Evolutionary conservation across 352 stramenopile species (phyloP), one percentile per base, ranked within the genome.

Genomic region (Blastocystis sp.): DNA sequence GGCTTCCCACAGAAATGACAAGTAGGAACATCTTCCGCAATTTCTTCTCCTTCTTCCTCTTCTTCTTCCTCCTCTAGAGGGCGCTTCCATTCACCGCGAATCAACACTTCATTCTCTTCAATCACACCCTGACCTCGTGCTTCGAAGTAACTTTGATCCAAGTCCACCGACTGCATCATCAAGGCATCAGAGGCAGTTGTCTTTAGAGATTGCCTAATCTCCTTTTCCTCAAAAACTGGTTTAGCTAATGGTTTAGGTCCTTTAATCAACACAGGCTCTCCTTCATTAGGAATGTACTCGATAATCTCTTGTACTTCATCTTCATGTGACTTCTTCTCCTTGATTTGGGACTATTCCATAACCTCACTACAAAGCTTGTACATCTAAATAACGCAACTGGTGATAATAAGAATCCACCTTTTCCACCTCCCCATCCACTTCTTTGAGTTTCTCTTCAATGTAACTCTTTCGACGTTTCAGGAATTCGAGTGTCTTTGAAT

Each of bases 241-340:
- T 53, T 53, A 40, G 35, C 17, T 7, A 58, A 53, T 11, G 68
- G 44, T 37, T 69, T 69, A 0, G 73, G 73, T 3, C 73, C 73
- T 15, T 62, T 24, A 4, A 84, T 69, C 5, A 84, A 37, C 0
- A 84, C 73, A 19, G 73, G 73, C 19, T 84, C 53, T 33, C 73
- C 53, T 37, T 60, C 73, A 17, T 84, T 60, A 1, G 73, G 73
- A 51, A 84, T 51, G 48, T 66, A 84, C 33, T 84, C 73, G 51
- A 84, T 84, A 51, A 84, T 84, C 73, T 84, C 73, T 56, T 84
- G 73, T 17, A 84, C 24, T 15, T 84, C 73, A 42, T 66, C 73
- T 7, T 22, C 24, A 24, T 64, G 42, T 0, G 42, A 27, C 6
- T 68, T 22, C 11, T 42, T 22, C 13, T 66, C 54, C 22, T 84